phyloP scores from a whole-genome alignment of 257 asterid species.

The Jacaranda mimosifolia region DNA sequence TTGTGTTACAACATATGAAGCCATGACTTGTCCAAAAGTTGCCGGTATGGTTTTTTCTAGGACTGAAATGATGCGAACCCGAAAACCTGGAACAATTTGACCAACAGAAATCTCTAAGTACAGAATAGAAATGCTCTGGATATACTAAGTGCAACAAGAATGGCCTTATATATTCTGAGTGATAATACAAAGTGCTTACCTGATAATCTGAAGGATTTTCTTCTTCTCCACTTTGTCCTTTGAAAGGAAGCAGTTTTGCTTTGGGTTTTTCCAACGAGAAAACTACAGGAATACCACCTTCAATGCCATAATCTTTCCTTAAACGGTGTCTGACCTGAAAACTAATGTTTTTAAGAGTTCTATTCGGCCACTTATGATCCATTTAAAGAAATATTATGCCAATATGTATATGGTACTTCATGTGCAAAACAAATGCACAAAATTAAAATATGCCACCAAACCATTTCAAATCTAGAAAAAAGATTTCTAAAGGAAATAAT shows the following conservation, averaged over 20 bases:
- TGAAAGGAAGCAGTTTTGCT: slow-evolving; percentile 90
- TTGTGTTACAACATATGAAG: slow-evolving; percentile 85
- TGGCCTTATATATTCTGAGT: slow-evolving; percentile 22
- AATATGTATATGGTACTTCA: slow-evolving; percentile 26
- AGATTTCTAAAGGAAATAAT: neutral
- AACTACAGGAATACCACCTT: slow-evolving; percentile 96
- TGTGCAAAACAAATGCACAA: neutral
- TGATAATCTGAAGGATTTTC: slow-evolving; percentile 98
- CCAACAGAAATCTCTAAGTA: slow-evolving; percentile 11
- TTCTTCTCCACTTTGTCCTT: slow-evolving; percentile 88
- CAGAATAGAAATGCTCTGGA: neutral
- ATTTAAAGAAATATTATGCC: slow-evolving; percentile 8
- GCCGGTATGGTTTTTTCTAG: slow-evolving; percentile 98
- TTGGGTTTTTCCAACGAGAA: slow-evolving; percentile 96
- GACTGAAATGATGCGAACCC: slow-evolving; percentile 98
- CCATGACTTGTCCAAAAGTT: slow-evolving; percentile 97
- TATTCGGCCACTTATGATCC: slow-evolving; percentile 5
- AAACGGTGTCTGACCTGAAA: slow-evolving; percentile 89
- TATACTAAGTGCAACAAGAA: slow-evolving; percentile 19
- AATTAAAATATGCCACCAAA: slow-evolving; percentile 22
- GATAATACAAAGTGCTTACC: slow-evolving; percentile 54
- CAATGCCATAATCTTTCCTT: slow-evolving; percentile 87
- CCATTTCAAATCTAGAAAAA: neutral
- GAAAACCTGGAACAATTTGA: slow-evolving; percentile 94
- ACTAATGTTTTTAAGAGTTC: slow-evolving; percentile 41